Base-by-base conservation (phyloP, 2,329 filamentous ascomycete species). In the Conoideocrella luteorostrata region DNA sequence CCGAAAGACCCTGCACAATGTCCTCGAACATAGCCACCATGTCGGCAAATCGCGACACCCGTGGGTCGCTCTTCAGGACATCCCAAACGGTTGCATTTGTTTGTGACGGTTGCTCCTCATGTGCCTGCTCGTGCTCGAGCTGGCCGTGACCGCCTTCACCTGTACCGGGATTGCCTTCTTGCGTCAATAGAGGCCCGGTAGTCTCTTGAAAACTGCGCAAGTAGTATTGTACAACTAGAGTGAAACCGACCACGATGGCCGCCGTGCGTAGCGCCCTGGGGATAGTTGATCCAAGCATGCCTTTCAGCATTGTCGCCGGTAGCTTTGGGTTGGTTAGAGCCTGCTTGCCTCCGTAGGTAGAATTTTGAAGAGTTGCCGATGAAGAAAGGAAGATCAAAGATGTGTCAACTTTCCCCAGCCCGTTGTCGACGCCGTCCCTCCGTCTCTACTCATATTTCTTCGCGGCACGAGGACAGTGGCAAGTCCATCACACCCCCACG, bases 1-100 rank as follows among this genome's bases (percentile, higher is more conserved):
- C 39, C 22, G 23, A 26, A 15, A 41, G 39, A 6, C 22, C 39
- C 39, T 20, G 18, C 15, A 41, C 39, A 32, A 41, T 41, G 23
- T 41, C 39, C 5, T 41, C 39, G 23, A 30, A 26, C 39, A 41
- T 28, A 21, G 6, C 26, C 26, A 28, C 26, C 26, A 28, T 13
- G 26, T 28, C 26, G 7, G 26, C 26, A 13, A 28, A 28, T 28
- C 26, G 26, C 7, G 26, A 28, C 26, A 28, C 26, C 26, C 26
- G 26, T 7, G 26, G 13, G 7, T 28, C 26, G 26, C 7, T 13
- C 13, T 13, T 28, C 13, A 28, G 13, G 7, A 28, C 26, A 28
- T 28, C 26, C 26, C 26, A 28, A 13, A 28, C 26, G 26, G 26
- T 28, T 28, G 26, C 26, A 13, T 28, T 28, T 28, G 26, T n/a